Evolutionary conservation across 768 basidiomycete genomes (phyloP).

Genomic region (Phlebiopsis gigantea): DNA sequence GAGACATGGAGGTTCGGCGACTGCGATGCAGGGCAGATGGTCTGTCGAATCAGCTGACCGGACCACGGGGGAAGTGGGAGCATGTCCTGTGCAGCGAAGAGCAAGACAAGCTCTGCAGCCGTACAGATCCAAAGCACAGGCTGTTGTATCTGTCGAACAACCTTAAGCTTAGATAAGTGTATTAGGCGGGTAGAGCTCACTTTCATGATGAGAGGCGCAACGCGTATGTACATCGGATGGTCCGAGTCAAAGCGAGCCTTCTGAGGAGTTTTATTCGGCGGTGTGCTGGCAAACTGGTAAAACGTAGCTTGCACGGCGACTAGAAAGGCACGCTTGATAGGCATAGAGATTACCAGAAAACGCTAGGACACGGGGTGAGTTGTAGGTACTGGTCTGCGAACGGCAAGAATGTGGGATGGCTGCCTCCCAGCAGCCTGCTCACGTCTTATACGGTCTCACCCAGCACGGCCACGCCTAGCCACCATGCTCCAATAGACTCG

Average conservation of each 20-base stretch:
- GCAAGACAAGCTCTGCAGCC: slow-evolving; percentile 19
- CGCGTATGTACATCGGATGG: slow-evolving; percentile 45
- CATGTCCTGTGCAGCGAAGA: slow-evolving; percentile 11
- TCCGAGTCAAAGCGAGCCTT: slow-evolving; percentile 51
- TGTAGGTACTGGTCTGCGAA: neutral
- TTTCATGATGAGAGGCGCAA: slow-evolving; percentile 53
- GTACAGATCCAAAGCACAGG: slow-evolving; percentile 37
- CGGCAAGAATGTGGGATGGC: neutral
- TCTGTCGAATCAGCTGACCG: slow-evolving; percentile 6
- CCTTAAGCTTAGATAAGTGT: neutral
- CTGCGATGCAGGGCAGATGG: slow-evolving; percentile 10
- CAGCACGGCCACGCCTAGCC: neutral
- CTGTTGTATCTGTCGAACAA: slow-evolving; percentile 38
- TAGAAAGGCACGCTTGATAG: slow-evolving; percentile 41
- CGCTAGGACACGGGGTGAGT: neutral
- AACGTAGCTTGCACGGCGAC: slow-evolving; percentile 43
- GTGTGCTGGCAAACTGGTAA: slow-evolving; percentile 49
- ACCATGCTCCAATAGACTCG: neutral
- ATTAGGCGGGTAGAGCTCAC: slow-evolving; percentile 23
- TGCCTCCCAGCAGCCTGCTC: neutral
- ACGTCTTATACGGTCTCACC: no score
- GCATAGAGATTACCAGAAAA: slow-evolving; percentile 34
- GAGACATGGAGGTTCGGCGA: slow-evolving; percentile 4
- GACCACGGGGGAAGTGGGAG: slow-evolving; percentile 1
- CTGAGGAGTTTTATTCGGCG: slow-evolving; percentile 48